Evolutionary conservation across 1,284 basidiomycete genomes (phyloP), one percentile per base, ranked within the genome.

Genomic region (Pholiota adiposa): DNA sequence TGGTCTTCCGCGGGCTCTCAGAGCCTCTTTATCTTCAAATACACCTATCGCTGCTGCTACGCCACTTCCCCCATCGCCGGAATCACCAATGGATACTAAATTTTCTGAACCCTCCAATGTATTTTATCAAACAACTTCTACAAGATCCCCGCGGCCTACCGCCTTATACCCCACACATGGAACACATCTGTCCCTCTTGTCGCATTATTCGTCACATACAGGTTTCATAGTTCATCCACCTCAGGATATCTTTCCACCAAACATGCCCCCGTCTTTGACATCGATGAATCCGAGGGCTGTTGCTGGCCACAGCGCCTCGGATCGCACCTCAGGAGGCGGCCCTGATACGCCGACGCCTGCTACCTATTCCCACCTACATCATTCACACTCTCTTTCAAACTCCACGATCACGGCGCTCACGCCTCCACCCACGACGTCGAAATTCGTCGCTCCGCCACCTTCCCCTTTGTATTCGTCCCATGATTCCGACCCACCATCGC

Each of bases 101-200:
- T 71, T 72, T 69, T 70, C 74, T 63, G 79, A 81, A 69, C 69
- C 77, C 66, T 76, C 81, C 62, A 85, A 80, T 81, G 82, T 85
- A 80, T 86, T 77, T 73, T 85, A 85, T 70, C 82, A 85, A 74
- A 84, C 83, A 25, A 75, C 79, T 58, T 69, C 64, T 51, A 72
- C 77, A 49, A 65, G 75, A 61, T 76, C 74, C 19, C 74, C 77
- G 38, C 69, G 74, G 51, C 71, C 74, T 31, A 72, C 71, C 62
- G 64, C 73, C 38, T 56, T 76, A 78, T 80, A 81, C 75, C 79
- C 80, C 62, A 73, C 63, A 68, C 67, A 75, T 54, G 78, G 77
- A 76, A 73, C 75, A 60, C 77, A 77, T 66, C 70, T 72, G 31
- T 72, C 75, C 52, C 73, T 75, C 63, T 68, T 77, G 34, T 72